Percentiles rank a stretch among this genome's conserved stretches.
Evolutionary conservation across 2,329 filamentous ascomycete species (phyloP).

Genomic region (Colletotrichum karsti): DNA sequence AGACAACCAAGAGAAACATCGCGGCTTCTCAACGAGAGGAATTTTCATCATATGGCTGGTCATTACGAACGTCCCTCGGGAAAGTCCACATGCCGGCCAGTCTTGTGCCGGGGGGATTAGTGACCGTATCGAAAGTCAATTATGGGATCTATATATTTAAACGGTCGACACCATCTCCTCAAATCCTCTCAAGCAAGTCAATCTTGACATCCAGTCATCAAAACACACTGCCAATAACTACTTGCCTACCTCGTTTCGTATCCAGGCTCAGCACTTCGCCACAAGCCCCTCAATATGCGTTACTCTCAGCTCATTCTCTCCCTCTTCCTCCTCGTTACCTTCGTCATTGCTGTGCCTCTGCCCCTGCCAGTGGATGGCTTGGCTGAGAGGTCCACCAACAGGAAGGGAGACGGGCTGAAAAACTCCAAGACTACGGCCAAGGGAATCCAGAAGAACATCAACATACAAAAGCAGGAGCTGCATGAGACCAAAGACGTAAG

Average conservation of each 20-base stretch:
- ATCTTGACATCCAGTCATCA: rapidly evolving
- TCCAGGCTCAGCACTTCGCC: neutral
- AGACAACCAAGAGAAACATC: neutral
- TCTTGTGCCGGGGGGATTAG: neutral
- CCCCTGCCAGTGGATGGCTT: neutral
- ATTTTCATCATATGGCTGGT: neutral
- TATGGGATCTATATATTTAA: neutral
- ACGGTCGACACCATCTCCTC: neutral
- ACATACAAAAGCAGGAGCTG: neutral
- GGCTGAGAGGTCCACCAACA: neutral
- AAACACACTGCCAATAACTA: neutral
- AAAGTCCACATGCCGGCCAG: neutral
- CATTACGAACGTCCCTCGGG: neutral
- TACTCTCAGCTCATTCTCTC: neutral
- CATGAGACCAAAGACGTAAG: neutral
- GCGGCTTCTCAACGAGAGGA: neutral
- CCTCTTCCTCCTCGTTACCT: neutral
- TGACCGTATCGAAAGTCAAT: neutral
- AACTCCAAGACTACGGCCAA: neutral
- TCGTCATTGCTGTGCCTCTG: neutral
- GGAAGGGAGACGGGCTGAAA: neutral
- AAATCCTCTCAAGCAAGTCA: neutral
- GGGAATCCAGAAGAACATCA: neutral
- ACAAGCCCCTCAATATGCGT: neutral
- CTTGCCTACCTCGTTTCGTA: neutral